These are phyloP conservation scores for Russula brevipes DNA, from an alignment of 768 basidiomycete species.

Conservation along the genomic window DNA sequence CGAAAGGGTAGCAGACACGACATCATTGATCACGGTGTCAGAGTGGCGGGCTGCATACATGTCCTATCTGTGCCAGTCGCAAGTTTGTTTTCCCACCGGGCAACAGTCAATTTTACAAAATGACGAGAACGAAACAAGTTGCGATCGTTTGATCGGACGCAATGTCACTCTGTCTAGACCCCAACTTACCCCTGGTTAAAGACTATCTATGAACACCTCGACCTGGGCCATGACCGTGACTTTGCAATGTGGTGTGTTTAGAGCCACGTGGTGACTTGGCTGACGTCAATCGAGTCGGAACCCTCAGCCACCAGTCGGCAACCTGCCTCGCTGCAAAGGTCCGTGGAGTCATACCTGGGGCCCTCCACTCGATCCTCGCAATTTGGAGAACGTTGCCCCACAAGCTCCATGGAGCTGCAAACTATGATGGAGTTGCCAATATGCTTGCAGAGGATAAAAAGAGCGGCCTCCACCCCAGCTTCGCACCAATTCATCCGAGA, in stretches of 20 bases:
- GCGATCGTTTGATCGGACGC: not conserved
- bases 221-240: not conserved
- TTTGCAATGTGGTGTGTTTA: not conserved
- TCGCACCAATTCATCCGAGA: not conserved
- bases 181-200: not conserved
- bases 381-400: not conserved
- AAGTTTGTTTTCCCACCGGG: no score
- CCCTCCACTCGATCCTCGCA: not conserved
- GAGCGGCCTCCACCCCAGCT: not conserved
- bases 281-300: not conserved
- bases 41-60: conserved; percentile 18
- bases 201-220: not conserved
- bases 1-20: conserved; percentile 39
- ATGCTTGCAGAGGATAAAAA: not conserved
- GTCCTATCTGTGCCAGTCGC: no score
- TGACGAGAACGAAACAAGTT: no score
- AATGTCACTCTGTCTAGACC: not conserved
- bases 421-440: not conserved
- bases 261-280: not conserved
- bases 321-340: not conserved
- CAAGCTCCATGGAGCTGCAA: not conserved
- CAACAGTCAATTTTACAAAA: no score
- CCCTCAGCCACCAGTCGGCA: not conserved
- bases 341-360: no score
- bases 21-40: conserved; percentile 21